These are phyloP conservation scores for Geranomyces michiganensis DNA, from an alignment of 192 early-diverging fungal species.

Conservation along the genomic window DNA sequence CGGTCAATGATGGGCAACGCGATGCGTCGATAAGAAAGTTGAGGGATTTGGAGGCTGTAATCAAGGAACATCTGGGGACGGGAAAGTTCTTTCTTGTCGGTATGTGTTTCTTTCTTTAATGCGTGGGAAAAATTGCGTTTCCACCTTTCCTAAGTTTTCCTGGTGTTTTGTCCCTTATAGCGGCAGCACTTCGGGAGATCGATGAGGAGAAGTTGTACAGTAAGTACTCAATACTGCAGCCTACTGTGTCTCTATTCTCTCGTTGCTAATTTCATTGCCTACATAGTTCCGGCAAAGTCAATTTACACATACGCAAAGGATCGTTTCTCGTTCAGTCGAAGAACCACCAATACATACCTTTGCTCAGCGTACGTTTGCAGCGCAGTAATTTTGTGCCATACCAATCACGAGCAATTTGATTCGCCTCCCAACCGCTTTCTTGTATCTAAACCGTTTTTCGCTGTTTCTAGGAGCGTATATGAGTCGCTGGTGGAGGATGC, in stretches of 20 bases:
- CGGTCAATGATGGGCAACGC: neutral
- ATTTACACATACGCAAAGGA: conserved; percentile 48
- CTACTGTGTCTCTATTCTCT: neutral
- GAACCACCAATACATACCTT: conserved; percentile 53
- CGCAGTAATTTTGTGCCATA: neutral
- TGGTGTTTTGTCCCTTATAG: conserved; percentile 3
- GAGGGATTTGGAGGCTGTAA: conserved; percentile 39
- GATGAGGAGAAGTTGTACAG: conserved; percentile 47
- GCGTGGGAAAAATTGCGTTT: too few relatives aligned
- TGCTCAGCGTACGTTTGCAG: conserved; percentile 42
- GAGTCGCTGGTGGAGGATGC: conserved; percentile 49
- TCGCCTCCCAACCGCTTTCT: neutral
- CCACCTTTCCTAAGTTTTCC: too few relatives aligned
- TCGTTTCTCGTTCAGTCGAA: conserved; percentile 44
- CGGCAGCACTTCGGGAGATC: conserved; percentile 49
- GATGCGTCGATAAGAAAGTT: conserved; percentile 14
- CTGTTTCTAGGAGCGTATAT: conserved; percentile 41
- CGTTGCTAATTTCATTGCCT: neutral
- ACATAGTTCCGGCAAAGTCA: conserved; percentile 27
- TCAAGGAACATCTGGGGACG: conserved; percentile 46
- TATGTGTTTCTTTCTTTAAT: conserved; percentile 33
- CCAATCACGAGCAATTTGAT: too few relatives aligned
- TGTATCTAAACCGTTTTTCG: too few relatives aligned
- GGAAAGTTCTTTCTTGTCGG: conserved; percentile 54
- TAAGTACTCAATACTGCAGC: conserved; percentile 9